Conservation (phyloP, 129 eudicot species). For the Saussurea involucrata region DNA sequence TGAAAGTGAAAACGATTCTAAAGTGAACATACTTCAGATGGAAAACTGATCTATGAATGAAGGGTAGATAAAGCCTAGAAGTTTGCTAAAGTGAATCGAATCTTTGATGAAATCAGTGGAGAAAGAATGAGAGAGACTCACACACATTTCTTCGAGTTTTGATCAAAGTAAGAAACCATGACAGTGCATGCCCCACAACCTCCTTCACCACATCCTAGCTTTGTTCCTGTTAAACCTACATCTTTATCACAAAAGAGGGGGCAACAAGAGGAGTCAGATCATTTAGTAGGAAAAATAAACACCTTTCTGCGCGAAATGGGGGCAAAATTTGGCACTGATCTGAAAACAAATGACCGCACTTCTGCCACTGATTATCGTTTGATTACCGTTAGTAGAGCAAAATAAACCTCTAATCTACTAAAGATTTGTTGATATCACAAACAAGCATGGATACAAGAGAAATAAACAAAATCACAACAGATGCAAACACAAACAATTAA, state of each 20-base stretch:
- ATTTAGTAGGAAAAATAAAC: not conserved
- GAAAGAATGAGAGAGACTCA: constrained; percentile 43
- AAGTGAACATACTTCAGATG: not conserved
- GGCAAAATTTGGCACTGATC: not conserved
- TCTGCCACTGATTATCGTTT: too few relatives aligned
- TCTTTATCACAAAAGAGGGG: constrained; percentile 42
- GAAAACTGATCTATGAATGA: not conserved
- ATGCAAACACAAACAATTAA: not conserved
- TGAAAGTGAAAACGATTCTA: not conserved
- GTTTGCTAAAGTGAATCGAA: not conserved
- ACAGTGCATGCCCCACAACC: constrained; percentile 99
- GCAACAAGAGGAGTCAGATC: constrained; percentile 1
- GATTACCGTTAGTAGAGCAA: too few relatives aligned
- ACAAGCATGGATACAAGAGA: not conserved
- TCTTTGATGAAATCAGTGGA: not conserved
- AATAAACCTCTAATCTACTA: not conserved
- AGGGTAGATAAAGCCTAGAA: not conserved
- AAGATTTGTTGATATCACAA: not conserved
- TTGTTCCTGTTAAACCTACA: constrained; percentile 92
- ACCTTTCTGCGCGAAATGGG: not conserved
- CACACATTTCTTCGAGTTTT: constrained; percentile 71
- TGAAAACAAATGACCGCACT: too few relatives aligned
- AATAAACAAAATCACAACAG: not conserved
- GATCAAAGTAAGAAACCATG: constrained; percentile 83
- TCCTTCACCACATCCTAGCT: constrained; percentile 98